Evolutionary conservation across 352 stramenopile species (phyloP).

Genomic region (Albugo candida): DNA sequence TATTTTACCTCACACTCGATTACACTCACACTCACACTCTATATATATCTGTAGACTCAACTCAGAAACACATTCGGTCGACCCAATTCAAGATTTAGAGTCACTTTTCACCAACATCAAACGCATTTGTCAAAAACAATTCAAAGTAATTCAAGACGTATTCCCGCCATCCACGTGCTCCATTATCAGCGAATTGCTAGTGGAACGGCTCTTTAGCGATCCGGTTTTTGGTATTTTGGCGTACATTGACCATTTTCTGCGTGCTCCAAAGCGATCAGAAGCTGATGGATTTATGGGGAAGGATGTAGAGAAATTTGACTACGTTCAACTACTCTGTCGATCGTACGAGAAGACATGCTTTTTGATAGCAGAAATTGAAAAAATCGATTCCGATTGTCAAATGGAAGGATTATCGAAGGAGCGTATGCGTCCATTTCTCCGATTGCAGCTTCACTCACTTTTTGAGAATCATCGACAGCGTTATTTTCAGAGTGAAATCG

Average conservation of each 20-base stretch:
- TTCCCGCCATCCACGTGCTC: constrained; percentile 24
- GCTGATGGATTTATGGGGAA: too few species aligned
- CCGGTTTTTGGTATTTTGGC: constrained; percentile 60
- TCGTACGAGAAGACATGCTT: constrained; percentile 43
- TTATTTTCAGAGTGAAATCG: constrained; percentile 45
- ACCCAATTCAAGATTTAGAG: constrained; percentile 48
- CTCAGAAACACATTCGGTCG: constrained; percentile 14
- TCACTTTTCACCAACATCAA: constrained; percentile 32
- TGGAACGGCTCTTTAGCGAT: constrained; percentile 60
- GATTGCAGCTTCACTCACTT: constrained; percentile 53
- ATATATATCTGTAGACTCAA: constrained; percentile 2
- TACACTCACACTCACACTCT: neutral
- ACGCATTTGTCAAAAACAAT: constrained; percentile 47
- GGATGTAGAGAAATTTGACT: constrained; percentile 15
- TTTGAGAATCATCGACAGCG: constrained; percentile 51
- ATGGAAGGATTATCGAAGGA: constrained; percentile 11
- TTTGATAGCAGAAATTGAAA: constrained; percentile 27
- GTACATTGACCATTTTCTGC: constrained; percentile 53
- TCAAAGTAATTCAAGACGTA: constrained; percentile 33
- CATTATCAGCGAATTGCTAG: constrained; percentile 34
- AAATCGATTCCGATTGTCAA: constrained; percentile 8
- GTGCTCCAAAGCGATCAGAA: neutral
- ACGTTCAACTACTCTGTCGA: constrained; percentile 34
- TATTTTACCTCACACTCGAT: neutral
- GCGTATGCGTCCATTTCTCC: constrained; percentile 49